Evolutionary conservation across 371 early-diverging fungal genomes (phyloP), one percentile per base, ranked within the genome.

Genomic region (Syncephalis plumigaleata): DNA sequence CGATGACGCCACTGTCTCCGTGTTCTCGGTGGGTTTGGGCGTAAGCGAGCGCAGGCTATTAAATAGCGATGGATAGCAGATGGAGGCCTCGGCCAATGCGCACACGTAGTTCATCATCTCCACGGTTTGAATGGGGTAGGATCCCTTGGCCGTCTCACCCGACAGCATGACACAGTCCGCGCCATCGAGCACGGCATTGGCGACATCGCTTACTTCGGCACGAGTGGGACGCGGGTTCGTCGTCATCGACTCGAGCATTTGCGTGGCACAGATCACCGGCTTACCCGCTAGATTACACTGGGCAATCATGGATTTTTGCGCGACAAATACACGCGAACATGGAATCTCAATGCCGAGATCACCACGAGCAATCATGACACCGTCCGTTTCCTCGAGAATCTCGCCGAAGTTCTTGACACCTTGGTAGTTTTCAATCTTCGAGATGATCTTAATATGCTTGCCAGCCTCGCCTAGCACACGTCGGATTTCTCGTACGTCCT

Each of bases 241-340:
- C 25, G 87, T 94, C 98, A 98, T 98, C 39, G 91, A 90, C 62
- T 98, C 97, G 39, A 99, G 65, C 99, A 99, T 98, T 67, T 99
- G 98, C 42, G 99, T 99, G 37, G 99, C 98, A 55, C 86, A 86
- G 40, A 98, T 90, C 47, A 93, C 91, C 44, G 95, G 97, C 71
- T 97, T 98, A 24, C 92, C 91, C 36, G 78, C 87, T 42, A 81
- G 56, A 58, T 90, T 93, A 67, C 93, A 92, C 62, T 87, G 82
- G 44, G 89, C 75, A 44, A 87, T 87, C 77, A 99, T 96, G 81
- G 84, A 87, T 68, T 98, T 96, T 65, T 98, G 98, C 39, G 87
- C 89, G 56, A 91, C 71, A 58, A 89, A 91, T 15, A 90, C 88
- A 49, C 86, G 76, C 48, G 85, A 82, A 26, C 87, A 70, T 20